phyloP scores from a whole-genome alignment of 495 filamentous ascomycete genomes.

The Clavariopsis aquatica region DNA sequence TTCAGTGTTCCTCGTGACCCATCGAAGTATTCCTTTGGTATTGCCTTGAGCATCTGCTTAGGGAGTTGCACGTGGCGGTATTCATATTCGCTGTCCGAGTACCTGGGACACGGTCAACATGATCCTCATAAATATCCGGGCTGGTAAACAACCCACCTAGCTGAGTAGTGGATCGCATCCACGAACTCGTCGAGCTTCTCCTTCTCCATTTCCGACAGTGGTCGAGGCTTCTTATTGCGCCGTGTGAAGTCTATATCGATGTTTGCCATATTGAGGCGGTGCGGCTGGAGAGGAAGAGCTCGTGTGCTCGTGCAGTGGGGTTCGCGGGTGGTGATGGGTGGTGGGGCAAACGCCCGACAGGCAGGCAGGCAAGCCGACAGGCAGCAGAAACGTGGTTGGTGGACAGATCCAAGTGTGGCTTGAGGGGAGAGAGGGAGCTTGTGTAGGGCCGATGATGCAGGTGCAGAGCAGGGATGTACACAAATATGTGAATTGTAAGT shows the following conservation, averaged over 20 bases:
- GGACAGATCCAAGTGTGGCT: not conserved
- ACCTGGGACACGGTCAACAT: slow-evolving; percentile 53
- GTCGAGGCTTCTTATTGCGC: slow-evolving; percentile 81
- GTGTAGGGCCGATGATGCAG: not conserved
- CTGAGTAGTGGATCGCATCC: slow-evolving; percentile 92
- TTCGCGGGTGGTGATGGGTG: not conserved
- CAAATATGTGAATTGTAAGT: not conserved
- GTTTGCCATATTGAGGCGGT: slow-evolving; percentile 24
- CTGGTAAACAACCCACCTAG: slow-evolving; percentile 61
- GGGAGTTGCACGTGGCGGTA: slow-evolving; percentile 97
- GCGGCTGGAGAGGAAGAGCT: slow-evolving; percentile 3
- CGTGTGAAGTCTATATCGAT: slow-evolving; percentile 74
- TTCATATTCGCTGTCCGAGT: slow-evolving; percentile 84
- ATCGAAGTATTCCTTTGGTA: slow-evolving; percentile 95
- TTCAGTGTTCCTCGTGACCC: slow-evolving; percentile 87
- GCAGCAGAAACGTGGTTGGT: slow-evolving; percentile 1
- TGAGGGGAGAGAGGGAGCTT: not conserved
- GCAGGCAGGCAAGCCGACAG: too few relatives aligned
- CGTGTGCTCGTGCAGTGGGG: slow-evolving; percentile 29
- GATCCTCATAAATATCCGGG: not conserved
- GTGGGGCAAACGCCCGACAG: slow-evolving; percentile 10
- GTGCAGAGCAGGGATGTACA: not conserved
- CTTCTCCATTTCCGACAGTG: slow-evolving; percentile 76
- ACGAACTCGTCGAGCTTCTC: slow-evolving; percentile 85
- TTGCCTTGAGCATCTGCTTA: slow-evolving; percentile 95